These are phyloP conservation scores for Hypoxylon trugodes DNA, from an alignment of 495 filamentous ascomycete species.

Conservation along the genomic window DNA sequence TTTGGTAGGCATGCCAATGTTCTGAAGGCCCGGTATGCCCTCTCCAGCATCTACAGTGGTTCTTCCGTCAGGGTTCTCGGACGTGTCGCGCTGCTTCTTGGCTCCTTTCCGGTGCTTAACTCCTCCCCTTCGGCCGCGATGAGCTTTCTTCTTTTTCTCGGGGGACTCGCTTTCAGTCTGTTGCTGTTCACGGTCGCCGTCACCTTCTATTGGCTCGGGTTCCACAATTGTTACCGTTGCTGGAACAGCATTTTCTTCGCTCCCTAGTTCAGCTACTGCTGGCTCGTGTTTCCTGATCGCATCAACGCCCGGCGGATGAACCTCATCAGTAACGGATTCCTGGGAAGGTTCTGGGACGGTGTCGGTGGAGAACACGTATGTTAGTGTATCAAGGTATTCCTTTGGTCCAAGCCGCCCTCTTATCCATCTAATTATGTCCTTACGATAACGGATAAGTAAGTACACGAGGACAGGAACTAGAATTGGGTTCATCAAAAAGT, in stretches of 20 bases:
- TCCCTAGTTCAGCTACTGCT: background rate
- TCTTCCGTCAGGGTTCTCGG: slow-evolving; percentile 53
- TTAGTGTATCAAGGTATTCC: slow-evolving; percentile 27
- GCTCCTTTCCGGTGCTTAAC: slow-evolving; percentile 70
- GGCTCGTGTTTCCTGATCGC: slow-evolving; percentile 11
- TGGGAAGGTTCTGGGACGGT: background rate
- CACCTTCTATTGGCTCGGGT: slow-evolving; percentile 50
- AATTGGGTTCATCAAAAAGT: slow-evolving; percentile 58
- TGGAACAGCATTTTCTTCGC: background rate
- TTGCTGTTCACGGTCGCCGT: slow-evolving; percentile 48
- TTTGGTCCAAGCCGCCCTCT: slow-evolving; percentile 22
- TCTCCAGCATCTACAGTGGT: slow-evolving; percentile 40
- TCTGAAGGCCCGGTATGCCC: slow-evolving; percentile 47
- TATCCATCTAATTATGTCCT: slow-evolving; percentile 43
- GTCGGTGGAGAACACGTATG: slow-evolving; percentile 35
- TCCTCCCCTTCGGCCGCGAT: slow-evolving; percentile 84
- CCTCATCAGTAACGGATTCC: slow-evolving; percentile 6
- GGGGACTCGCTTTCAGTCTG: slow-evolving; percentile 38
- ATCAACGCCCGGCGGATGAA: background rate
- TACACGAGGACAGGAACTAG: slow-evolving; percentile 50
- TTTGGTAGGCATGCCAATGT: slow-evolving; percentile 55
- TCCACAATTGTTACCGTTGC: slow-evolving; percentile 32
- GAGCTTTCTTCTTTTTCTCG: slow-evolving; percentile 77
- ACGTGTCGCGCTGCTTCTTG: slow-evolving; percentile 51
- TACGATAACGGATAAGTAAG: slow-evolving; percentile 45